Evolutionary conservation across 1,284 basidiomycete species (phyloP).

Genomic region (Ganoderma boninense): DNA sequence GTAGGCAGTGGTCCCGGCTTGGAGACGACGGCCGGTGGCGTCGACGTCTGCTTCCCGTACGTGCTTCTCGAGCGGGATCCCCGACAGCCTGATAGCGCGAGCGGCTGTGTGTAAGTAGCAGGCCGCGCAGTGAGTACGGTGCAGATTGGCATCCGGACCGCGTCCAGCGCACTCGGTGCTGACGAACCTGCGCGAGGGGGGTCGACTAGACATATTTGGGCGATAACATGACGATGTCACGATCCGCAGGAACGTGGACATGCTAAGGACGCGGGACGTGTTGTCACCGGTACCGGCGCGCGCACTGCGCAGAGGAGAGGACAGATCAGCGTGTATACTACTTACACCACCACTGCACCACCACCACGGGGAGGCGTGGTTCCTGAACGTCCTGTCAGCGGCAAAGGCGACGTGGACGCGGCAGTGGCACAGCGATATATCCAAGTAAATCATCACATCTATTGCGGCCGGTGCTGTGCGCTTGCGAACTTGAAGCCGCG

Average conservation of each 20-base stretch:
- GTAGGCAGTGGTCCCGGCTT: neutral
- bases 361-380: constrained; percentile 3
- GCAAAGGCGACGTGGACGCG: neutral
- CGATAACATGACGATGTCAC: neutral
- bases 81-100: neutral
- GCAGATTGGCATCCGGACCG: neutral
- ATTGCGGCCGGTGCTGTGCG: neutral
- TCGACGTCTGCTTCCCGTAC: neutral
- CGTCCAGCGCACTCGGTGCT: neutral
- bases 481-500: neutral
- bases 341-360: no score
- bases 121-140: neutral
- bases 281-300: neutral
- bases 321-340: neutral
- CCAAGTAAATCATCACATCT: no score
- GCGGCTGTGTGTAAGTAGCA: neutral
- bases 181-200: neutral
- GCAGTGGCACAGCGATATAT: constrained; percentile 6
- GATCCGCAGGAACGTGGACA: neutral
- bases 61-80: constrained; percentile 1
- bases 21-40: constrained; percentile 6
- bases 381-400: constrained; percentile 7
- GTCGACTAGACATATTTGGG: neutral
- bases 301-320: neutral
- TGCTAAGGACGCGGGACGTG: neutral